Evolutionary conservation across 805 yeast species (phyloP).

Genomic region (Lipomyces sp.): DNA sequence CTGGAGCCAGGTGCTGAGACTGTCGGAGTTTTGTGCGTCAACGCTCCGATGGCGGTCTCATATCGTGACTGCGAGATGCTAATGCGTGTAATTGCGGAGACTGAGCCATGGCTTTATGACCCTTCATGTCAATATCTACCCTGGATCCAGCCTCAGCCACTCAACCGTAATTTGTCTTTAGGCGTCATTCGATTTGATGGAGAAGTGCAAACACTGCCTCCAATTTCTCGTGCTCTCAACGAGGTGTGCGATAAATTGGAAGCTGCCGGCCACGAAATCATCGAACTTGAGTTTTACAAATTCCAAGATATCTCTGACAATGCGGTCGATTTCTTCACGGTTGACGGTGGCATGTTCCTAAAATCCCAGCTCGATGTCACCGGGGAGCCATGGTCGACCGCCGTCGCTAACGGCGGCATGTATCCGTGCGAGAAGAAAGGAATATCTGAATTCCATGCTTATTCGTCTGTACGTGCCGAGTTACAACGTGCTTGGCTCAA

Average conservation of each 20-base stretch:
- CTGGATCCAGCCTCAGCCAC: constrained; percentile 53
- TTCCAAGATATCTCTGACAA: constrained; percentile 34
- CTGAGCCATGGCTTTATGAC: constrained; percentile 53
- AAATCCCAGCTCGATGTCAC: constrained; percentile 29
- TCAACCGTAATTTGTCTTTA: constrained; percentile 30
- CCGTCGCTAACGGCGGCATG: constrained; percentile 32
- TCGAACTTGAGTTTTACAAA: constrained; percentile 45
- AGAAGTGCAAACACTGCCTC: constrained; percentile 58
- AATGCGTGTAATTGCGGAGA: constrained; percentile 53
- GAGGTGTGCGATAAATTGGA: constrained; percentile 58
- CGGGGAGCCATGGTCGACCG: constrained; percentile 36
- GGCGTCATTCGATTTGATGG: constrained; percentile 47
- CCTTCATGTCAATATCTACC: constrained; percentile 55
- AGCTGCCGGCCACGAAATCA: constrained; percentile 60
- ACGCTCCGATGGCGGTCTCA: constrained; percentile 70
- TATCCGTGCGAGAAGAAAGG: constrained; percentile 35
- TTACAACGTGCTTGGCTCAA: constrained; percentile 34
- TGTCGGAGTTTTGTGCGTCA: constrained; percentile 60
- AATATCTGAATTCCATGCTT: constrained; percentile 31
- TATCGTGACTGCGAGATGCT: constrained; percentile 70
- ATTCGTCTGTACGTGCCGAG: constrained; percentile 34
- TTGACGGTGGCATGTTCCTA: constrained; percentile 34
- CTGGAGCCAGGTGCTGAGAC: constrained; percentile 44
- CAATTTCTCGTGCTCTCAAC: constrained; percentile 59
- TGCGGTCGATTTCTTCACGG: constrained; percentile 35